A percentile compares a stretch with the other conserved stretches of the same genome.
Conservation (phyloP, 495 filamentous ascomycete species). For the Aspergillus haitiensis region DNA sequence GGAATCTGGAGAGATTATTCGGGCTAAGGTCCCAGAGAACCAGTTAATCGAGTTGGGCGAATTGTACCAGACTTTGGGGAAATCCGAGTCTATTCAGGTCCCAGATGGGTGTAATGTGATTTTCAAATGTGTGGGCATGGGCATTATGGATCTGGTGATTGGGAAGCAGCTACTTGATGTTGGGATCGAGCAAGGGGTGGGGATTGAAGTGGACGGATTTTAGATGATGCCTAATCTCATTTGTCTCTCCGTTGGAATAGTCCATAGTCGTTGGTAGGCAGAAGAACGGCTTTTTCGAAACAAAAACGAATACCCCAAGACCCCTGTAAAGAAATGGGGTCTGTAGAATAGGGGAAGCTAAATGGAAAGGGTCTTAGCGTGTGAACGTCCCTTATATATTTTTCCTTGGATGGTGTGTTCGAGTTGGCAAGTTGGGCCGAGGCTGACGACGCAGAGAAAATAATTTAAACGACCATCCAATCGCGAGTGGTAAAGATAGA, state of each 20-base stretch:
- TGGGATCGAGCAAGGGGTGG: slow-evolving; percentile 67
- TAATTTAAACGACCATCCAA: no score
- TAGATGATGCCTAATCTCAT: slow-evolving; percentile 30
- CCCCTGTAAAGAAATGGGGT: no score
- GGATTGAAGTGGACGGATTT: slow-evolving; percentile 68
- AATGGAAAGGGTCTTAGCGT: no score
- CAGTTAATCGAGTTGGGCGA: slow-evolving; percentile 86
- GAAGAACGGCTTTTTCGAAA: no score
- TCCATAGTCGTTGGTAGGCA: not conserved
- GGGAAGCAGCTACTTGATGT: slow-evolving; percentile 72
- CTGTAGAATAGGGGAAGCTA: no score
- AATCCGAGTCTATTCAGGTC: slow-evolving; percentile 23
- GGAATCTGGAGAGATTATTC: slow-evolving; percentile 87
- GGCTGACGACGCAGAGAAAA: no score
- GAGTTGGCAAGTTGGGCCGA: no score
- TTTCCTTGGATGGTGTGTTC: no score
- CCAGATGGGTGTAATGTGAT: slow-evolving; percentile 64
- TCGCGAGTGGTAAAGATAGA: no score
- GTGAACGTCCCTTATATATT: no score
- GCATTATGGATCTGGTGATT: slow-evolving; percentile 49
- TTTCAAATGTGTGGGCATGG: slow-evolving; percentile 50
- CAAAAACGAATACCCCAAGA: no score
- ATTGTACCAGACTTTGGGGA: slow-evolving; percentile 58
- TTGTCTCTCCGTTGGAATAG: no score
- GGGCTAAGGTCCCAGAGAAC: slow-evolving; percentile 62